Evolutionary conservation across 192 early-diverging fungal genomes (phyloP), one percentile per base, ranked within the genome.

Genomic region (Entophlyctis helioformis): DNA sequence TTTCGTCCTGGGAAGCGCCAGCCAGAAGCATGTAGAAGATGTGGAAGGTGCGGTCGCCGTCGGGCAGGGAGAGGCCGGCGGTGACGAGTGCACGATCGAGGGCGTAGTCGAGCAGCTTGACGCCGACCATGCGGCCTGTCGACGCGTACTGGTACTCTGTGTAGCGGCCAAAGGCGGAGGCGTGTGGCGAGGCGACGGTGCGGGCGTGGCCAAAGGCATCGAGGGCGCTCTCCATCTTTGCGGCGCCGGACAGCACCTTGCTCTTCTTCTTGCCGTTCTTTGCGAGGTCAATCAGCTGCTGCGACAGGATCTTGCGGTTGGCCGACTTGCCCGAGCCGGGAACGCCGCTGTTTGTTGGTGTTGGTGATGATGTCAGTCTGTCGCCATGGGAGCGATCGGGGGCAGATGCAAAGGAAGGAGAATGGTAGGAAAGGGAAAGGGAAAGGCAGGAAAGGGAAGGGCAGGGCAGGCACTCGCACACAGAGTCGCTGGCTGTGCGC

Each of bases 101-200:
- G 45, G 89, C 66, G 59, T 88, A 93, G 61, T 80, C 71, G 3
- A 87, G 54, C 3, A 76, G 44, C 57, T 93, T 91, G 36, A 76
- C 55, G 29, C 91, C 93, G 10, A 85, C 54, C 44, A 97, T 70
- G 21, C 80, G 76, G 33, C 91, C 89, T 18, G 78, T 59, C 29
- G 84, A 83, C 51, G 78, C 82, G 60, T 84, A 97, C 70, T 96
- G 91, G 50, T 89, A 69, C 62, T 95, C 87, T 25, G 84, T 76
- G 66, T 81, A 92, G 40, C 84, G 59, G 13, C 81, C 82, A 33
- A 69, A 78, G 22, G 81, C 72, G 18, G 85, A 87, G 1, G 86
- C 73, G 50, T 67, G 69, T 26, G 43, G 59, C 47, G 81, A 80
- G 45, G 67, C 57, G 11, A 46, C 31, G 12, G 82, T 82, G 42